Conservation (phyloP, 1,284 basidiomycete genomes). For the Coriolopsis trogii region DNA sequence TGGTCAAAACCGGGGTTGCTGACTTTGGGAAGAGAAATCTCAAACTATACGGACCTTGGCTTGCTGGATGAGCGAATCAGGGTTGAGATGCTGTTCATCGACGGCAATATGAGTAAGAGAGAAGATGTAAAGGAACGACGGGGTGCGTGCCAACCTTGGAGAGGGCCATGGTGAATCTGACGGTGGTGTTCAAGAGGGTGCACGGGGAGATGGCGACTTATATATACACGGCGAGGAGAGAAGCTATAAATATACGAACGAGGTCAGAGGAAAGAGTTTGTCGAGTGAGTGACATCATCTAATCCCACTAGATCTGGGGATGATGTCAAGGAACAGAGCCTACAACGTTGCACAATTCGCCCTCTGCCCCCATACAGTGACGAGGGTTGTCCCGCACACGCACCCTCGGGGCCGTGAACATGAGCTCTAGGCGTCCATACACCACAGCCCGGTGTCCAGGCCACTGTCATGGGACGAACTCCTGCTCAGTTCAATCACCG, state of each 20-base stretch:
- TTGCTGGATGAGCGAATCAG: constrained; percentile 60
- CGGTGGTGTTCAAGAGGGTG: constrained; percentile 15
- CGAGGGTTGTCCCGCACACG: no score
- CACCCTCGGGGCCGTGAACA: no score
- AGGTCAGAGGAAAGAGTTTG: not conserved
- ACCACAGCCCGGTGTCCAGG: no score
- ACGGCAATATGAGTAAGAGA: not conserved
- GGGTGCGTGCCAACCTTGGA: constrained; percentile 45
- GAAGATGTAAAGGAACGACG: not conserved
- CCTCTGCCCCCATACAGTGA: no score
- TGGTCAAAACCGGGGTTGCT: no score
- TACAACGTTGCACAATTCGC: no score
- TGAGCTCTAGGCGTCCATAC: no score
- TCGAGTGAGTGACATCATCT: constrained; percentile 20
- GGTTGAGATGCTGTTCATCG: constrained; percentile 72
- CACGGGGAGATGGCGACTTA: not conserved
- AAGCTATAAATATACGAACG: constrained; percentile 7
- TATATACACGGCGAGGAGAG: constrained; percentile 9
- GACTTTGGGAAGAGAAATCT: not conserved
- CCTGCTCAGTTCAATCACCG: no score
- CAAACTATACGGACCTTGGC: constrained; percentile 46
- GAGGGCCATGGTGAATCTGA: constrained; percentile 50
- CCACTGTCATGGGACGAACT: no score
- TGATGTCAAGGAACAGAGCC: not conserved
- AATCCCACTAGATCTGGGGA: not conserved